Percentiles rank a stretch among this genome's conserved stretches.
These are phyloP conservation scores for Triticum aestivum DNA, from an alignment of 176 grass and related monocot species.

Conservation along the genomic window DNA sequence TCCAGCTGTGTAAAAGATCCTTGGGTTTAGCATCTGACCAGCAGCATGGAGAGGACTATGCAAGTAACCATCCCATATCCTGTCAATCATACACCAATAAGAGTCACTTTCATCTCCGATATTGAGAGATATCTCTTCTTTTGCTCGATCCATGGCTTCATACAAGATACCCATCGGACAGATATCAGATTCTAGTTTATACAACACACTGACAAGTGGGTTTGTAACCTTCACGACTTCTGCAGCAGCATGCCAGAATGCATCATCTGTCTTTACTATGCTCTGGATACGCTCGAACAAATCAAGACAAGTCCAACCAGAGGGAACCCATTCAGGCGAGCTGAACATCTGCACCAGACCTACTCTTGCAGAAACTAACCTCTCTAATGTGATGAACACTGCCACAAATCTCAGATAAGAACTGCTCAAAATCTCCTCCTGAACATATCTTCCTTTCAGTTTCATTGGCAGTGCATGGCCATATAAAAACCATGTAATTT, in stretches of 20 bases:
- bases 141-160: conserved; percentile 73
- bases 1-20: conserved; percentile 47
- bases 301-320: conserved; percentile 41
- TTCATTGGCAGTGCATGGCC: conserved; percentile 41
- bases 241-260: conserved; percentile 68
- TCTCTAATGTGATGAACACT: conserved; percentile 60
- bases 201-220: conserved; percentile 59
- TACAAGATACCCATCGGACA: conserved; percentile 66
- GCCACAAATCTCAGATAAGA: conserved; percentile 55
- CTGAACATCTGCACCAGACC: conserved; percentile 57
- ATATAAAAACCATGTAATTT: conserved; percentile 67
- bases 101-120: conserved; percentile 38
- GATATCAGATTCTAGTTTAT: conserved; percentile 42
- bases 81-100: conserved; percentile 58
- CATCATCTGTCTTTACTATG: conserved; percentile 31
- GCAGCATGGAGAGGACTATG: conserved; percentile 73
- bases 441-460: conserved; percentile 40
- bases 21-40: conserved; percentile 70
- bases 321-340: conserved; percentile 45
- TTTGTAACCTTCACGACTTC: conserved; percentile 59
- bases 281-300: conserved; percentile 34
- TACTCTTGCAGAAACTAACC: conserved; percentile 48
- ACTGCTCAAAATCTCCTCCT: conserved; percentile 49
- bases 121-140: conserved; percentile 57
- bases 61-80: conserved; percentile 70